Evolutionary conservation across 768 basidiomycete species (phyloP).

Genomic region (Hebeloma cylindrosporum): DNA sequence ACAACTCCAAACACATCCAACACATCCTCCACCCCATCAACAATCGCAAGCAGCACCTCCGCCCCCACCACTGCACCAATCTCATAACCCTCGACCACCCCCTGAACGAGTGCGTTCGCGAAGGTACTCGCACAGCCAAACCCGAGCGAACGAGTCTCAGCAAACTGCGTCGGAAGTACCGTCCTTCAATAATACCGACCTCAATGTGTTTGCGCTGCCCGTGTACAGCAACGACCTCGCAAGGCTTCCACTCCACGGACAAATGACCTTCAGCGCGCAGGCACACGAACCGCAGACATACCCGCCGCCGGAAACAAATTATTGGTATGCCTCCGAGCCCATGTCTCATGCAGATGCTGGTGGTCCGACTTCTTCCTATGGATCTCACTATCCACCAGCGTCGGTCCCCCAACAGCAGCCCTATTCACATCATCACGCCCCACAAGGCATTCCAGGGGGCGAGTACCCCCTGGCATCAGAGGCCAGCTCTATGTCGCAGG

Average conservation of each 20-base stretch:
- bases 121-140: too few species aligned
- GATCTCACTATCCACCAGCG: neutral
- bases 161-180: too few species aligned
- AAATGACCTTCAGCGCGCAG: conserved; percentile 26
- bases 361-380: neutral
- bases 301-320: conserved; percentile 3
- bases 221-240: conserved; percentile 65
- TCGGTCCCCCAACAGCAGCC: too few species aligned
- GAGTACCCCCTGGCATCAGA: conserved; percentile 8
- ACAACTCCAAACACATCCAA: neutral
- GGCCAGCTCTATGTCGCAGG: conserved; percentile 20
- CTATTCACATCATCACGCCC: neutral
- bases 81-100: too few species aligned
- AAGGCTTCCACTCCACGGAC: conserved; percentile 44
- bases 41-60: too few species aligned
- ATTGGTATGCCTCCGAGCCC: conserved; percentile 7
- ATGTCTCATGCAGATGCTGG: neutral
- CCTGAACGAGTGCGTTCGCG: too few species aligned
- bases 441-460: neutral
- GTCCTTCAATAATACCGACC: too few species aligned
- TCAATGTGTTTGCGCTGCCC: conserved; percentile 40
- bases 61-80: too few species aligned
- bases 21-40: too few species aligned
- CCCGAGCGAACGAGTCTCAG: too few species aligned
- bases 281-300: conserved; percentile 3